phyloP scores from a whole-genome alignment of 257 asterid species.

The Ehretia macrophylla region DNA sequence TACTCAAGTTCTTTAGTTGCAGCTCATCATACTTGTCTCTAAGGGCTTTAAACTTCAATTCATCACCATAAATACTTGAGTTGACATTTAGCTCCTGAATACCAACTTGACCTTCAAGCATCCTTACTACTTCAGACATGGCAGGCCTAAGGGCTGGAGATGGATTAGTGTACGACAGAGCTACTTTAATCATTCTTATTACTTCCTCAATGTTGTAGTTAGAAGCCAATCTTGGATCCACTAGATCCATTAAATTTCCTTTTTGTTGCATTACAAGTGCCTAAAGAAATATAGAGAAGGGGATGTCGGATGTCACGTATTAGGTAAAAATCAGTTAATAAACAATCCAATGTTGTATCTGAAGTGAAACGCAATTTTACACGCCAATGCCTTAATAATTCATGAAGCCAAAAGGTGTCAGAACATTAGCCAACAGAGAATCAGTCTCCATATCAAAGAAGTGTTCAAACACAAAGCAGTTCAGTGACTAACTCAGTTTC shows the following conservation, averaged over 20 bases:
- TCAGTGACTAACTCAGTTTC: no score
- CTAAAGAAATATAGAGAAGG: slow-evolving; percentile 21
- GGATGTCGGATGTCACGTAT: background rate
- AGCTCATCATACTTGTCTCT: slow-evolving; percentile 40
- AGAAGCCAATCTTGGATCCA: slow-evolving; percentile 48
- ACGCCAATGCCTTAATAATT: background rate
- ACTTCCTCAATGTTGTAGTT: slow-evolving; percentile 32
- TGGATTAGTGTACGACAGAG: slow-evolving; percentile 55
- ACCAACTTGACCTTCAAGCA: slow-evolving; percentile 45
- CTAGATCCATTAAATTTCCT: slow-evolving; percentile 44
- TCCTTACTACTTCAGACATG: slow-evolving; percentile 51
- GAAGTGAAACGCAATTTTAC: no score
- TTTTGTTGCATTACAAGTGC: slow-evolving; percentile 53
- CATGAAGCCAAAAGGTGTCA: background rate
- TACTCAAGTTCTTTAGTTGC: slow-evolving; percentile 18
- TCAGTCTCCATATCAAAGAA: background rate
- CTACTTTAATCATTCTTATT: slow-evolving; percentile 43
- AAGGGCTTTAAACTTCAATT: slow-evolving; percentile 36
- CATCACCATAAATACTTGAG: slow-evolving; percentile 34
- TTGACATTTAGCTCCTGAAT: slow-evolving; percentile 37
- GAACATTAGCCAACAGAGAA: background rate
- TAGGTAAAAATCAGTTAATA: background rate
- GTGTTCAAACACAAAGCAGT: background rate
- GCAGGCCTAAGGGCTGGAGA: slow-evolving; percentile 63
- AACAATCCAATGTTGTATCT: background rate